phyloP scores from a whole-genome alignment of 495 filamentous ascomycete species.

The Bombardia bombarda region DNA sequence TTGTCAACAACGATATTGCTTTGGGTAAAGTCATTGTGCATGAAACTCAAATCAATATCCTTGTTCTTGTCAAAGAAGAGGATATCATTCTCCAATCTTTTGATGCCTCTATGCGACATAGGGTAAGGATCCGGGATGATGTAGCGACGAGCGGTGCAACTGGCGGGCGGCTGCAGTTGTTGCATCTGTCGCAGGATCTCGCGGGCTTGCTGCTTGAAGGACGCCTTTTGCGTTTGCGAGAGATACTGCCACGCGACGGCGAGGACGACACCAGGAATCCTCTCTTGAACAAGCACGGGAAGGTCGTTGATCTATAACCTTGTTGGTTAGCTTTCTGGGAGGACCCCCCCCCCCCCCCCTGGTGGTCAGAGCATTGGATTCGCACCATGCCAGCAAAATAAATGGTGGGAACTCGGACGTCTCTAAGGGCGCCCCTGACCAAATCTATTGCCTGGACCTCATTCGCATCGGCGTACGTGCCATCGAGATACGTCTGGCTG shows the following conservation, averaged over 20 bases:
- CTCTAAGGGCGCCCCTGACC: constrained; percentile 18
- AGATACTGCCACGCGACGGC: constrained; percentile 39
- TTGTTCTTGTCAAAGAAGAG: constrained; percentile 20
- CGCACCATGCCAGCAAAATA: constrained; percentile 35
- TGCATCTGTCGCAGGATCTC: constrained; percentile 40
- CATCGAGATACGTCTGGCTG: constrained; percentile 18
- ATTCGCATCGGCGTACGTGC: constrained; percentile 36
- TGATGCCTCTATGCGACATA: constrained; percentile 25
- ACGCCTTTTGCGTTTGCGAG: constrained; percentile 24
- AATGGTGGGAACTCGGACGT: constrained; percentile 29
- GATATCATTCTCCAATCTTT: constrained; percentile 22
- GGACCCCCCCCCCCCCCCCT: no score
- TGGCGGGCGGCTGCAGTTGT: constrained; percentile 15
- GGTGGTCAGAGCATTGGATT: not conserved
- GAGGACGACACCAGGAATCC: constrained; percentile 34
- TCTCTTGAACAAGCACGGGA: constrained; percentile 34
- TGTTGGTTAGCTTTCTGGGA: no score
- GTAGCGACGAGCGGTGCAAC: constrained; percentile 16
- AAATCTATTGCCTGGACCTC: constrained; percentile 29
- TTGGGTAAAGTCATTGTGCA: constrained; percentile 36
- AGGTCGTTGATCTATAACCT: constrained; percentile 26
- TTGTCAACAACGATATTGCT: constrained; percentile 37
- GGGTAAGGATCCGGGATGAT: constrained; percentile 32
- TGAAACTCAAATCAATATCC: constrained; percentile 28
- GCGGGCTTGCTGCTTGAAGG: constrained; percentile 35